Evolutionary conservation across 2,329 filamentous ascomycete species (phyloP).

Genomic region (Cladosporium halotolerans): DNA sequence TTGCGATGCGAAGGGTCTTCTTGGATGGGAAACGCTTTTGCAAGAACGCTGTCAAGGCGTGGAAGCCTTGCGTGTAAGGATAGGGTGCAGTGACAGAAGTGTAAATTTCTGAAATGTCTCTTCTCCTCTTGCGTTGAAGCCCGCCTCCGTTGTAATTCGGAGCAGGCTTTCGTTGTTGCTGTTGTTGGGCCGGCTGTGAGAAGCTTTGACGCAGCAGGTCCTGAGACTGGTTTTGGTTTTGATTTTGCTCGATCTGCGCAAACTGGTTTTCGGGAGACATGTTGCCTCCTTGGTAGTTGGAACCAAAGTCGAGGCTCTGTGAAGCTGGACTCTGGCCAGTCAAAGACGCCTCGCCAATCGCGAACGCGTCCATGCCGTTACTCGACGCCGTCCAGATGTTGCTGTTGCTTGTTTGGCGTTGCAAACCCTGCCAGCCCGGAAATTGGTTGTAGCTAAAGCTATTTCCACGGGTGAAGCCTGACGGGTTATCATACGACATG

Average conservation of each 20-base stretch:
- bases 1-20: conserved; percentile 76
- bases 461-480: conserved; percentile 18
- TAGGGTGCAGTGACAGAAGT: conserved; percentile 86
- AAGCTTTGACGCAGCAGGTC: conserved; percentile 27
- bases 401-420: conserved; percentile 37
- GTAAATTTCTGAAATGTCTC: conserved; percentile 80
- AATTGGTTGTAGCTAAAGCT: conserved; percentile 22
- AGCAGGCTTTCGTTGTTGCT: conserved; percentile 22
- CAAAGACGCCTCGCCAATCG: conserved; percentile 54
- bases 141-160: conserved; percentile 26
- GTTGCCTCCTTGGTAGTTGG: conserved; percentile 29
- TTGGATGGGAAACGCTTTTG: conserved; percentile 70
- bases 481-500: conserved; percentile 25
- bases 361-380: conserved; percentile 47
- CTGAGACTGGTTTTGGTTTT: conserved; percentile 20
- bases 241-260: conserved; percentile 26
- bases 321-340: conserved; percentile 53
- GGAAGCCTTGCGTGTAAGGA: conserved; percentile 83
- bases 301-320: conserved; percentile 44
- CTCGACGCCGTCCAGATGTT: conserved; percentile 39
- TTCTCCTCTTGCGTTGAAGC: conserved; percentile 43
- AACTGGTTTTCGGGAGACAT: conserved; percentile 28
- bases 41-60: conserved; percentile 75
- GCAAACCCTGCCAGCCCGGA: conserved; percentile 28
- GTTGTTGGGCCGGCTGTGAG: conserved; percentile 27